Evolutionary conservation across 1,139 yeast species (phyloP).

Genomic region (Debaryomyces udenii): DNA sequence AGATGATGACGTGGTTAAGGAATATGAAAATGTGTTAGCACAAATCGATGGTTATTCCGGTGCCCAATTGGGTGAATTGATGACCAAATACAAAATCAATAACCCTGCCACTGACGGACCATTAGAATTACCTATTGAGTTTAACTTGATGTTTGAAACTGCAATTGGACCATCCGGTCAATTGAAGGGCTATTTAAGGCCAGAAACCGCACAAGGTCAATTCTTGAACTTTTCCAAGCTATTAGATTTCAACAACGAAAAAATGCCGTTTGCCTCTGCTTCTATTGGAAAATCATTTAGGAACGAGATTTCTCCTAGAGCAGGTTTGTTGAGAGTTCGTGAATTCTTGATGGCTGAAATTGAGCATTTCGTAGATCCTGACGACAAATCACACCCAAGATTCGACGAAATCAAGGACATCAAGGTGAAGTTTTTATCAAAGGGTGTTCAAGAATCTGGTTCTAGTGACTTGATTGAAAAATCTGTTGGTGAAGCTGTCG

Average conservation of each 20-base stretch:
- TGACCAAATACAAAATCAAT: conserved; percentile 75
- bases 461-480: conserved; percentile 64
- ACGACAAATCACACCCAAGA: conserved; percentile 77
- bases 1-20: conserved; percentile 75
- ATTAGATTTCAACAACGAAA: conserved; percentile 91
- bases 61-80: conserved; percentile 85
- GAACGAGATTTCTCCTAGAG: conserved; percentile 98
- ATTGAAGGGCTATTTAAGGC: conserved; percentile 92
- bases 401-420: conserved; percentile 77
- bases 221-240: conserved; percentile 92
- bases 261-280: conserved; percentile 99
- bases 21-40: conserved; percentile 85
- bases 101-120: conserved; percentile 90
- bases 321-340: conserved; percentile 96
- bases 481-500: conserved; percentile 89
- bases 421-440: conserved; percentile 78
- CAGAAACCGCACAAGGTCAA: conserved; percentile 99
- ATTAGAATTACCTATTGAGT: conserved; percentile 88
- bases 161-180: conserved; percentile 99
- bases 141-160: conserved; percentile 98
- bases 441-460: conserved; percentile 85
- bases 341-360: conserved; percentile 99
- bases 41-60: conserved; percentile 96
- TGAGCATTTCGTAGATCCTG: conserved; percentile 97
- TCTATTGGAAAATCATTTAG: conserved; percentile 98